A percentile compares a stretch with the other conserved stretches of the same genome.
phyloP scores from a whole-genome alignment of 2,329 filamentous ascomycete species.

The Colletotrichum sp. region DNA sequence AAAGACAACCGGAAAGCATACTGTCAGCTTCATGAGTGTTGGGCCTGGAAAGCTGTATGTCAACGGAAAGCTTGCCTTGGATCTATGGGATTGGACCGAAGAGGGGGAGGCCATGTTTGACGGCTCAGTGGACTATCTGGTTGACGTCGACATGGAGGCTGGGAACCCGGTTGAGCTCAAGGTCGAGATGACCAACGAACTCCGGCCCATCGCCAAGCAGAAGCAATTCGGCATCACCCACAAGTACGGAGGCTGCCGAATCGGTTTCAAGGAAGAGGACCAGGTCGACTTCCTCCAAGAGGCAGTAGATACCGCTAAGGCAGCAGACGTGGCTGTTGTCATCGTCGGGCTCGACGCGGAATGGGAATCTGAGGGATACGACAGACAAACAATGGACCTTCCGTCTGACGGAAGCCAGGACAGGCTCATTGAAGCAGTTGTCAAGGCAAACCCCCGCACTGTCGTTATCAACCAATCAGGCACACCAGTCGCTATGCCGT shows the following conservation, averaged over 20 bases:
- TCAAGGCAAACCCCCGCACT: constrained; percentile 67
- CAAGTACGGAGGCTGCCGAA: constrained; percentile 73
- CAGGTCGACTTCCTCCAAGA: constrained; percentile 67
- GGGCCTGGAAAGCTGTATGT: constrained; percentile 68
- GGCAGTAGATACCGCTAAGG: constrained; percentile 65
- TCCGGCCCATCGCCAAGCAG: constrained; percentile 66
- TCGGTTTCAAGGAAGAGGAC: constrained; percentile 73
- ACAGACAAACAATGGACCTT: constrained; percentile 74
- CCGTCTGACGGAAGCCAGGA: constrained; percentile 67
- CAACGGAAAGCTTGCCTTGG: constrained; percentile 63
- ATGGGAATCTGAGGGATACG: constrained; percentile 79
- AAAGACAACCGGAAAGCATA: constrained; percentile 64
- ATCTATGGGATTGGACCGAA: constrained; percentile 74
- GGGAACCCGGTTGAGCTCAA: constrained; percentile 65
- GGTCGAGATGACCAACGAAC: constrained; percentile 70
- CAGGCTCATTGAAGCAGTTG: constrained; percentile 65
- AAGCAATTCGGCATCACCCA: constrained; percentile 62
- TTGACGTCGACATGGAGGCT: constrained; percentile 64
- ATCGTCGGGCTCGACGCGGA: constrained; percentile 74
- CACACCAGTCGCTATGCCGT: constrained; percentile 74
- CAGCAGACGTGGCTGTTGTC: constrained; percentile 70
- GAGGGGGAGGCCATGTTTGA: constrained; percentile 76
- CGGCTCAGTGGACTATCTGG: constrained; percentile 68
- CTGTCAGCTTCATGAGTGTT: constrained; percentile 71
- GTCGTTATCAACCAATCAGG: constrained; percentile 74